These are phyloP conservation scores for Fusarium pilosicola DNA, from an alignment of 2,329 filamentous ascomycete genomes.

Conservation along the genomic window DNA sequence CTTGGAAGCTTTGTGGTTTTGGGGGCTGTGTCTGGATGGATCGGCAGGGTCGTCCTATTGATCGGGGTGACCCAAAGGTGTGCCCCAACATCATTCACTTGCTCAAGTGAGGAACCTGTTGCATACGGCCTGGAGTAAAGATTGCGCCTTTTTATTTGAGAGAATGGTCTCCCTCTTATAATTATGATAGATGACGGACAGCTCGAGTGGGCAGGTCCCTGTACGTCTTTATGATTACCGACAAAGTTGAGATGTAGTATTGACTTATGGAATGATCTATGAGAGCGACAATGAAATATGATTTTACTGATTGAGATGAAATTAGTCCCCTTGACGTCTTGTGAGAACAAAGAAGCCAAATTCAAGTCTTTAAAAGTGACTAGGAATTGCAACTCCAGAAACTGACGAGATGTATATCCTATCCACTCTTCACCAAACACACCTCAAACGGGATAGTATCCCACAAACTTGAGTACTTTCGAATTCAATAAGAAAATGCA, in stretches of 20 bases:
- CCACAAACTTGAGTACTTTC: background rate
- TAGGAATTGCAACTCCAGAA: background rate
- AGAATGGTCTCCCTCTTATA: rapidly evolving
- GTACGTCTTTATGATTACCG: too few relatives aligned
- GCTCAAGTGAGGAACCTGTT: background rate
- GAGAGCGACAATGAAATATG: too few relatives aligned
- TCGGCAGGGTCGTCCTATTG: background rate
- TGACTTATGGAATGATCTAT: too few relatives aligned
- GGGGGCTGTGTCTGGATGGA: background rate
- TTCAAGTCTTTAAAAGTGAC: background rate
- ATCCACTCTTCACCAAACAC: background rate
- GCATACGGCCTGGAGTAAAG: rapidly evolving
- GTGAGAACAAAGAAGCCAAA: background rate
- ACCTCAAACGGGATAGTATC: rapidly evolving
- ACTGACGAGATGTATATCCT: background rate
- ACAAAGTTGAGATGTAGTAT: rapidly evolving
- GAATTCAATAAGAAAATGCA: rapidly evolving
- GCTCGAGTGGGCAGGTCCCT: background rate
- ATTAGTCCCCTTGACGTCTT: rapidly evolving
- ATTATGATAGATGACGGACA: too few relatives aligned
- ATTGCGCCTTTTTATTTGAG: rapidly evolving
- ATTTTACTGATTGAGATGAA: background rate
- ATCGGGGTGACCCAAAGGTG: background rate
- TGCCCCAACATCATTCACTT: background rate
- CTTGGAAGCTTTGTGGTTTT: background rate